These are phyloP conservation scores for Suhomyces kunorum DNA, from an alignment of 1,139 yeast genomes.

Conservation along the genomic window DNA sequence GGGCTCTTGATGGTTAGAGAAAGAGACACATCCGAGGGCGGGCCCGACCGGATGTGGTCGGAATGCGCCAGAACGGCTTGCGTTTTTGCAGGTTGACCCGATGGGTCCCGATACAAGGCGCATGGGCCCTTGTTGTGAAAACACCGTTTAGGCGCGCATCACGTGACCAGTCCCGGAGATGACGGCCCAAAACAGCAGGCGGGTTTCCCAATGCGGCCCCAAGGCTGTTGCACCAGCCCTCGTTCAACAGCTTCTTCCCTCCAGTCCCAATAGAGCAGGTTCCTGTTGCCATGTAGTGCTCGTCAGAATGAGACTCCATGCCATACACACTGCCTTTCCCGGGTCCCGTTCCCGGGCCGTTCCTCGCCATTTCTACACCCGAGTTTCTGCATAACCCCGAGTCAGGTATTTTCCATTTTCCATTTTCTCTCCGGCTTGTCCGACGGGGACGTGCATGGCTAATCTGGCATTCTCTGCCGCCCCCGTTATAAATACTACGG, in stretches of 20 bases:
- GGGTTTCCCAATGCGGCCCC: slow-evolving; percentile 11
- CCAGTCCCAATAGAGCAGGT: too few relatives aligned
- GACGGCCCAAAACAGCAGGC: slow-evolving; percentile 13
- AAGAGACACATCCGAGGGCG: background rate
- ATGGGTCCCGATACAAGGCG: slow-evolving; percentile 6
- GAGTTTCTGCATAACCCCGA: slow-evolving; percentile 12
- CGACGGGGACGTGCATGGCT: slow-evolving; percentile 12
- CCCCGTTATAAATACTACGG: slow-evolving; percentile 13
- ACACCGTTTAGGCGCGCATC: background rate
- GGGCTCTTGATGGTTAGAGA: too few relatives aligned
- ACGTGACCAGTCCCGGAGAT: slow-evolving; percentile 5
- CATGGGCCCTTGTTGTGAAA: slow-evolving; percentile 6
- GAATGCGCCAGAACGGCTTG: slow-evolving; percentile 5
- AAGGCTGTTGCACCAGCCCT: background rate
- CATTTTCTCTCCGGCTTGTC: slow-evolving; percentile 13
- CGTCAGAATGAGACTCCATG: too few relatives aligned
- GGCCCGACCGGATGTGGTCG: background rate
- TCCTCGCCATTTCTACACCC: background rate
- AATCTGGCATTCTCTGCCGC: slow-evolving; percentile 9
- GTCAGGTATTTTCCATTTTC: slow-evolving; percentile 13
- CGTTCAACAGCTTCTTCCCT: background rate
- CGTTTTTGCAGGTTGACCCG: slow-evolving; percentile 2
- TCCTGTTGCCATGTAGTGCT: too few relatives aligned
- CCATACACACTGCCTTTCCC: too few relatives aligned
- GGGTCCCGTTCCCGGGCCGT: too few relatives aligned